Evolutionary conservation across 257 asterid genomes (phyloP), one percentile per base, ranked within the genome.

Genomic region (Nicotiana undulata): DNA sequence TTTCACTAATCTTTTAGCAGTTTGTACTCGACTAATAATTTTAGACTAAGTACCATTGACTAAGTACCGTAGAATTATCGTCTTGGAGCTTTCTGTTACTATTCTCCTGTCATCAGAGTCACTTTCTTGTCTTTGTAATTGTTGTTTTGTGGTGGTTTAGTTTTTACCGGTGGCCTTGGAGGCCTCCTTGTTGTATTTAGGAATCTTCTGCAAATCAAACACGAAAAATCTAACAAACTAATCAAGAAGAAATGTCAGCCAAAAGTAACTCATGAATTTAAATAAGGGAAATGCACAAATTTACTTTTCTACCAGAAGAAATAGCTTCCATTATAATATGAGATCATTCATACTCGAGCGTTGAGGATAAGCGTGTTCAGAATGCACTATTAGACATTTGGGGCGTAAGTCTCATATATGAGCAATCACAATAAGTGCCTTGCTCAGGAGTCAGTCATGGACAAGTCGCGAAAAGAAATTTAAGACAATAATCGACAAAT

Each of bases 121-220:
- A 9, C 76, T 37, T 37, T 67, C 76, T 67, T 37, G 76, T 67
- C 76, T 37, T 67, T 67, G 77, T 11, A 1, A 6, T 12, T 40
- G 44, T 68, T 68, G 34, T 68, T 68, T 68, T 68, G 77, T 68
- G 77, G 77, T 40, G 77, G 77, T 40, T 68, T 40, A 11, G 56
- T 11, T 40, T 40, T 68, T 68, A 68, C 44, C 12, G 77, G 58
- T 40, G 77, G 77, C 55, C 56, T 40, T 40, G 77, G 58, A 12
- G 56, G 58, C 56, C n/a, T 68, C 32, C 20, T 68, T 3, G 13
- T 20, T 68, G 58, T 68, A 12, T 3, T 15, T 26, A 68, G 44
- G 77, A 32, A 40, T 68, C 77, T 68, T 17, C 56, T 68, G 77
- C 32, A 68, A 68, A 66, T 66, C n/a, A 66, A 32, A 34, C 75